Conservation (phyloP, 108 stramenopile species). For the Nitzschia putrida region DNA sequence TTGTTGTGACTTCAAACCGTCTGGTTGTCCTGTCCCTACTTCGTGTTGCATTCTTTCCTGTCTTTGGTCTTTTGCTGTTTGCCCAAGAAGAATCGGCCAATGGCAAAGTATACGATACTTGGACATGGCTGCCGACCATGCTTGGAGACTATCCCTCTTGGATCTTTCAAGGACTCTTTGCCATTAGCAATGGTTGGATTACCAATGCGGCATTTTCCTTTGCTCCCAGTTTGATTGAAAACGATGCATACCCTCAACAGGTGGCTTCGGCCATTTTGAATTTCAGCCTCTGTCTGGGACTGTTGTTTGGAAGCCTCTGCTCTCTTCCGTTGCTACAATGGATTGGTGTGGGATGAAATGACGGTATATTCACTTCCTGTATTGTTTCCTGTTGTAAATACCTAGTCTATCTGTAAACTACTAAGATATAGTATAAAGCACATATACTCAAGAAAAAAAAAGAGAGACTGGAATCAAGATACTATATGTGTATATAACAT, state of each 20-base stretch:
- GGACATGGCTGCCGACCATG: background rate
- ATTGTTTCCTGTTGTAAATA: too few species aligned
- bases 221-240: conserved; percentile 31
- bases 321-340: conserved; percentile 15
- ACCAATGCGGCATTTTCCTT: conserved; percentile 38
- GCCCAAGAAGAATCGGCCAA: background rate
- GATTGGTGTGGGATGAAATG: too few species aligned
- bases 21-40: conserved; percentile 28
- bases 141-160: conserved; percentile 43
- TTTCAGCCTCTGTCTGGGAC: conserved; percentile 41
- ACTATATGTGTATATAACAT: too few species aligned
- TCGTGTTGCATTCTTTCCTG: conserved; percentile 33
- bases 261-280: conserved; percentile 47
- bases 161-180: conserved; percentile 37
- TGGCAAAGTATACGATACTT: background rate
- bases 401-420: too few species aligned
- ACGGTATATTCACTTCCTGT: too few species aligned
- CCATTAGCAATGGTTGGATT: conserved; percentile 50
- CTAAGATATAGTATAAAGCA: too few species aligned
- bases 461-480: too few species aligned
- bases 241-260: conserved; percentile 26
- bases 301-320: conserved; percentile 43
- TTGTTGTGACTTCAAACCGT: conserved; percentile 5
- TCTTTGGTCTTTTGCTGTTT: conserved; percentile 34
- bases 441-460: too few species aligned